These are phyloP conservation scores for Pythium guiyangense DNA, from an alignment of 352 stramenopile species.

Conservation along the genomic window DNA sequence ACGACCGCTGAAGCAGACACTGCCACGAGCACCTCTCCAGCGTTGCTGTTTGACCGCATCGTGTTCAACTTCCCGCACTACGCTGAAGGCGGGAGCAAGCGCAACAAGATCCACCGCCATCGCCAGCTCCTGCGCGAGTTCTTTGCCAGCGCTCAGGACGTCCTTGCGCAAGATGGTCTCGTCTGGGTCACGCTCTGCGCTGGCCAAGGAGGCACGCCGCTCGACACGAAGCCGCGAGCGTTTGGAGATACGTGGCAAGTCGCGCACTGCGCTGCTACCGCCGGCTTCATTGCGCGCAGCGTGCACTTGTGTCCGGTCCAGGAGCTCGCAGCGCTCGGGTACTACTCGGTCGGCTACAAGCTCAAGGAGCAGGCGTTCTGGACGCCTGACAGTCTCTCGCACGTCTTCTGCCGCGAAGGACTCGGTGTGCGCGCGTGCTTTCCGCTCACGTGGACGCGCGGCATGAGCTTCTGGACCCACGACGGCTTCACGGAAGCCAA, in stretches of 20 bases:
- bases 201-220: slow-evolving; percentile 72
- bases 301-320: slow-evolving; percentile 66
- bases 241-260: slow-evolving; percentile 82
- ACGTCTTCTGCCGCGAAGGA: slow-evolving; percentile 62
- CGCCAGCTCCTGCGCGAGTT: slow-evolving; percentile 74
- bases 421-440: slow-evolving; percentile 35
- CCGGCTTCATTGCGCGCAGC: slow-evolving; percentile 48
- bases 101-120: slow-evolving; percentile 84
- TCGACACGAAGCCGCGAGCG: slow-evolving; percentile 52
- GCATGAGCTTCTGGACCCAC: slow-evolving; percentile 75
- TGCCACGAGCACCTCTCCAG: too few relatives aligned
- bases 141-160: slow-evolving; percentile 54
- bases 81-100: slow-evolving; percentile 62
- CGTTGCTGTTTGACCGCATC: slow-evolving; percentile 52
- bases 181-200: slow-evolving; percentile 81
- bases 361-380: slow-evolving; percentile 72
- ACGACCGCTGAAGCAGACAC: neutral
- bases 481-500: slow-evolving; percentile 54
- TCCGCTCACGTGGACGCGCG: slow-evolving; percentile 56
- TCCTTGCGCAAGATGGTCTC: slow-evolving; percentile 50
- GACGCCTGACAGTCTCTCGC: slow-evolving; percentile 55
- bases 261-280: slow-evolving; percentile 51
- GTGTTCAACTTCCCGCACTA: slow-evolving; percentile 89
- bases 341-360: slow-evolving; percentile 79
- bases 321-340: slow-evolving; percentile 51